phyloP scores from a whole-genome alignment of 805 yeast species.

The Starmerella floricola region DNA sequence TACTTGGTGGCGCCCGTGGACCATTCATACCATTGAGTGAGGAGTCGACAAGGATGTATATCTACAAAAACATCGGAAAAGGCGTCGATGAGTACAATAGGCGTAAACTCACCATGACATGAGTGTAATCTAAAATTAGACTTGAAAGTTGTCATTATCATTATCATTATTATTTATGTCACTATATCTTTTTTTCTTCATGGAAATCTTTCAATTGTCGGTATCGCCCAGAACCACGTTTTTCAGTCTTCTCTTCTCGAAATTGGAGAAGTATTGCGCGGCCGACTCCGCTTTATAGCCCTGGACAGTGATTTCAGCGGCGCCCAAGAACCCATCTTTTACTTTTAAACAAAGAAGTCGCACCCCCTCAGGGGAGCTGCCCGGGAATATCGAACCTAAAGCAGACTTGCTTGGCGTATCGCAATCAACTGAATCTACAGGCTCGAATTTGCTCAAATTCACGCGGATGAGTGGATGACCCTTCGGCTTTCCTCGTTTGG shows the following conservation, averaged over 20 bases:
- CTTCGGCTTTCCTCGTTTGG: conserved; percentile 8
- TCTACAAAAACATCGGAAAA: conserved; percentile 60
- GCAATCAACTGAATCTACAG: background rate
- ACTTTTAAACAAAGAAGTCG: conserved; percentile 16
- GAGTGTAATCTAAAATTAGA: too few species aligned
- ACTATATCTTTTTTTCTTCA: background rate
- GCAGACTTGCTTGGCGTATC: background rate
- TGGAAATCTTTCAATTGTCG: too few species aligned
- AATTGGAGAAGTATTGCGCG: conserved; percentile 7
- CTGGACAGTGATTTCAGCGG: conserved; percentile 18
- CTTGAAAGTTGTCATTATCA: too few species aligned
- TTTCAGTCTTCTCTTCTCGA: conserved; percentile 5
- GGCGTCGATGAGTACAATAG: conserved; percentile 70
- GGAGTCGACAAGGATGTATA: conserved; percentile 43
- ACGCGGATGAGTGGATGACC: conserved; percentile 13
- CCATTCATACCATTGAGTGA: conserved; percentile 76
- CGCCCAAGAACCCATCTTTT: conserved; percentile 20
- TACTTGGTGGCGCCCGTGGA: conserved; percentile 44
- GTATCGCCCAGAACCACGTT: background rate
- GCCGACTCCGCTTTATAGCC: conserved; percentile 19
- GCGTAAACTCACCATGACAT: conserved; percentile 21
- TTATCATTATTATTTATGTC: background rate
- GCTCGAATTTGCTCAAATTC: conserved; percentile 14
- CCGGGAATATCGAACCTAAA: conserved; percentile 4
- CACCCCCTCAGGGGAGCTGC: background rate